Evolutionary conservation across 192 early-diverging fungal species (phyloP), one percentile per base, ranked within the genome.

Genomic region (Coemansia sp.): DNA sequence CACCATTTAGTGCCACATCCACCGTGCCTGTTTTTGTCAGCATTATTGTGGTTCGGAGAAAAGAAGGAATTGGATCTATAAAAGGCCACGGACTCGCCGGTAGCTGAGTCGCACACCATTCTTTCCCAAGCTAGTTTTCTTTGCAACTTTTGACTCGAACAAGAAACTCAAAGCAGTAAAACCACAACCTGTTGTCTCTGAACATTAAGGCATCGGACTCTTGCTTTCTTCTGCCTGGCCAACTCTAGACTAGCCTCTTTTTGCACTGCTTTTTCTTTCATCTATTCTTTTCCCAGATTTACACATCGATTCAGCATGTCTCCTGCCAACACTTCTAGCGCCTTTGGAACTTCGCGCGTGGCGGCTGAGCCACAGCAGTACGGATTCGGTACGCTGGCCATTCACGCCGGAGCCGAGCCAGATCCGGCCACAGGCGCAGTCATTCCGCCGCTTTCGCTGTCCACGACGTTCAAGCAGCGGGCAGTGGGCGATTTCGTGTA

Each of bases 381-480:
- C 50, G 86, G 90, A 15, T 98, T 99, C 65, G 94, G 88, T 59
- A 99, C 97, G 10, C 87, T 89, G 57, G 97, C 97, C 27, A 89
- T 99, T 57, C 97, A 99, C 64, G 92, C 93, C 38, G 97, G 93
- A 5, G 89, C 94, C 59, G 80, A 89, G 57, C 91, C 93, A 41
- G 95, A 99, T 68, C 88, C 92, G 22, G 70, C 87, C 61, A 97
- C 95, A 14, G 94, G 95, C 41, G 97, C 97, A n/a, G 97, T 99
- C 12, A 97, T 99, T 62, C 97, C 97, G 41, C 85, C 97, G 12
- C 83, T 99, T 35, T 93, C 90, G 19, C 87, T 99, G 55, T 96
- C 95, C 8, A 99, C 97, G 32, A 99, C 97, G 10, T 99, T 95
- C 78, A 91, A 91, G 78, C 97, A 99, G 84, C 78, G 82, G 29